Conservation (phyloP, 2,329 filamentous ascomycete species). For the Aspergillus sp. region DNA sequence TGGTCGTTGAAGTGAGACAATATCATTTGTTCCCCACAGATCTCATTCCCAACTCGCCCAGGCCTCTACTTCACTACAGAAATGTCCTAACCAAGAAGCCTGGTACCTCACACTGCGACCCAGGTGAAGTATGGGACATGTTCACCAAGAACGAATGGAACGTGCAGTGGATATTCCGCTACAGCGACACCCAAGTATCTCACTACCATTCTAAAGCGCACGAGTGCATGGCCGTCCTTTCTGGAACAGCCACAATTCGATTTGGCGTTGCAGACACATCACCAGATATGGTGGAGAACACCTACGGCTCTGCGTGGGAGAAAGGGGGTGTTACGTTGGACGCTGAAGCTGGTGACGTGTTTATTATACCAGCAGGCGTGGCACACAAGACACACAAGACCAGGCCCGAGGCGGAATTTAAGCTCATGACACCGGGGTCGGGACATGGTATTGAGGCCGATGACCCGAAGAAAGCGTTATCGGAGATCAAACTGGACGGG, state of each 20-base stretch:
- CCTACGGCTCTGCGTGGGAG: conserved; percentile 33
- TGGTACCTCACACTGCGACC: too few species aligned
- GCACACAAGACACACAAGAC: conserved; percentile 53
- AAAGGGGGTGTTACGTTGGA: conserved; percentile 51
- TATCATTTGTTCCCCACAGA: too few species aligned
- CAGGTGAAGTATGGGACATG: conserved; percentile 27
- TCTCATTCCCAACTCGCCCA: too few species aligned
- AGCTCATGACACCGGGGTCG: conserved; percentile 40
- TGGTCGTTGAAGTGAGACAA: too few species aligned
- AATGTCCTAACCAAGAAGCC: too few species aligned
- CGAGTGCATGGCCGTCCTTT: conserved; percentile 59
- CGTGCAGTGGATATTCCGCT: conserved; percentile 58
- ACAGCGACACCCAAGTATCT: conserved; percentile 54
- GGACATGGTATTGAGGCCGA: conserved; percentile 34
- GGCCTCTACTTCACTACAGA: too few species aligned
- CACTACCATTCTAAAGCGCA: conserved; percentile 60
- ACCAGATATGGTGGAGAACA: conserved; percentile 8
- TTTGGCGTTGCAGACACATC: conserved; percentile 54
- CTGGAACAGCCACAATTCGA: conserved; percentile 53
- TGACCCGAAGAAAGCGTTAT: conserved; percentile 37
- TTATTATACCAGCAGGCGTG: conserved; percentile 58
- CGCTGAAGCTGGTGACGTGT: conserved; percentile 56
- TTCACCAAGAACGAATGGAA: conserved; percentile 54
- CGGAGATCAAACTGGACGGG: conserved; percentile 36
- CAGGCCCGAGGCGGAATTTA: conserved; percentile 28